Evolutionary conservation across 1,284 basidiomycete genomes (phyloP), one percentile per base, ranked within the genome.

Genomic region (Ustilago xerochloae): DNA sequence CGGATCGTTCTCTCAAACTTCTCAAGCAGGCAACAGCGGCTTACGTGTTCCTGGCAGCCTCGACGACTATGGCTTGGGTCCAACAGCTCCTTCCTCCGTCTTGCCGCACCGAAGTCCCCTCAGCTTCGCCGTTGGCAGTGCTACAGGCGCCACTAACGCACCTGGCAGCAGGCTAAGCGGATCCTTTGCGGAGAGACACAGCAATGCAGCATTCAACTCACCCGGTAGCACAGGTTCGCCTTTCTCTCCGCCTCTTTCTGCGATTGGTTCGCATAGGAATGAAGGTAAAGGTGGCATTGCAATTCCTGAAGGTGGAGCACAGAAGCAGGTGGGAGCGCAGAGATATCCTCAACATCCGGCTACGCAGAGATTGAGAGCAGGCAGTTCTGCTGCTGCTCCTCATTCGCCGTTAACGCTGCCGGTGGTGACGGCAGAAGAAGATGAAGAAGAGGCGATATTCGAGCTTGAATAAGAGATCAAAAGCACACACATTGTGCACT

Each of bases 381-480:
- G 60, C 5, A 63, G 58, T 39, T 68, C 67, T 36, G 58, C 54
- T 3, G 59, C 53, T 35, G 66, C 61, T 7, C 69, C 67, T 2
- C 63, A 64, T 30, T 52, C 52, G 15, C 74, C 80, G 2, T 66
- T 77, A 38, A 72, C 79, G 0, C 64, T 80, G 10, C 75, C 81
- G 2, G 61, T 80, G 13, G 56, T 70, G 22, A 78, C 81, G 12
- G 61, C 63, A 30, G 63, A 76, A 33, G 81, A 78, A 30, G 81
- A 78, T 46, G 72, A 73, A 36, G 80, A 84, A 13, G 82, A 83
- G 41, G 69, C 80, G 4, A 81, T 84, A 35, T 84, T 84, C 38
- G 81, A 84, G 59, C 70, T 84, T 24, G 82, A 84, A 47, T 84
- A 57, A 58, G 45, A 15, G 24, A 35, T 30, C 8, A 22, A 28